These are phyloP conservation scores for Xerocomus spinulosus DNA, from an alignment of 768 basidiomycete genomes.

Conservation along the genomic window DNA sequence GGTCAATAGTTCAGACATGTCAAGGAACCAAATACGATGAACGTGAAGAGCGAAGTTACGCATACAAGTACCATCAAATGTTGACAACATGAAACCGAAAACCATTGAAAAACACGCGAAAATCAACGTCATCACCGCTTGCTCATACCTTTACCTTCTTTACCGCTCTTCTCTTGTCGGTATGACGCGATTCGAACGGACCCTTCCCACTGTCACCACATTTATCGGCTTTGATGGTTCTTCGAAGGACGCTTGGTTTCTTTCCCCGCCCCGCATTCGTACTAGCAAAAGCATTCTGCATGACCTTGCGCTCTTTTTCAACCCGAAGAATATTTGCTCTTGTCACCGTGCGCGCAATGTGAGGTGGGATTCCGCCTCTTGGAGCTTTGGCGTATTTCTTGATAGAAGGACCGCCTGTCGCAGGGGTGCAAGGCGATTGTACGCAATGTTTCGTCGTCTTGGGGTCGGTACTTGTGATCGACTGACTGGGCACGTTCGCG, in stretches of 20 bases:
- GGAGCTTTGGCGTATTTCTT: conserved; percentile 18
- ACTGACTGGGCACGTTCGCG: not conserved
- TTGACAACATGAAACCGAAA: conserved; percentile 10
- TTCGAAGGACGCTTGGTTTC: conserved; percentile 29
- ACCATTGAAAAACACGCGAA: not conserved
- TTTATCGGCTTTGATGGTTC: not conserved
- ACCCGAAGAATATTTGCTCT: conserved; percentile 22
- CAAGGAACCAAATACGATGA: not conserved
- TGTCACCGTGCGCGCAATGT: conserved; percentile 29
- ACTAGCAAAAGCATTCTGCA: conserved; percentile 11
- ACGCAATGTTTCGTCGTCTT: conserved; percentile 8
- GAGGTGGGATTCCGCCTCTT: conserved; percentile 29
- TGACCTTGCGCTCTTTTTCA: conserved; percentile 23
- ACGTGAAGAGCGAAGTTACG: conserved; percentile 14
- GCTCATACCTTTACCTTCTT: conserved; percentile 17
- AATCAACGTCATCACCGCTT: not conserved
- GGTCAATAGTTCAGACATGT: too few relatives aligned
- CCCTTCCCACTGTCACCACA: conserved; percentile 9
- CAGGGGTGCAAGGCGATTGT: not conserved
- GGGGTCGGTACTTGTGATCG: not conserved
- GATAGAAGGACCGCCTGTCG: not conserved
- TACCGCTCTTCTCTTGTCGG: conserved; percentile 41
- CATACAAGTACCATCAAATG: not conserved
- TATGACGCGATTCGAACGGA: conserved; percentile 68
- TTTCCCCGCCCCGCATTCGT: conserved; percentile 2